Conservation (phyloP, 2,329 filamentous ascomycete species). For the Pseudogymnoascus sp. region DNA sequence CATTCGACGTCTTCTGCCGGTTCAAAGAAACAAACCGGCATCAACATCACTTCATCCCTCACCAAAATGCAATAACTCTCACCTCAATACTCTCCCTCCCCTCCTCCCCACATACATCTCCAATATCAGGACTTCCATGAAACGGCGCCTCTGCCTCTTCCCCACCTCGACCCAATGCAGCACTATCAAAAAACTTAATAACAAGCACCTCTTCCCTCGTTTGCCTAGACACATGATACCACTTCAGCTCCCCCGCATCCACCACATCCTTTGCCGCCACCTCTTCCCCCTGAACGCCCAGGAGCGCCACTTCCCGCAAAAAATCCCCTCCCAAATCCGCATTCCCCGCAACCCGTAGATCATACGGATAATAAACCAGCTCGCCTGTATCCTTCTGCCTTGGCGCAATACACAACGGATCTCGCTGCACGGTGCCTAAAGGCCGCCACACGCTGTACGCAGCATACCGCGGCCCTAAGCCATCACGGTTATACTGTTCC, state of each 20-base stretch:
- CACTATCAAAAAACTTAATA: slow-evolving; percentile 10
- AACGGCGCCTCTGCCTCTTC: neutral
- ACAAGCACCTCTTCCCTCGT: slow-evolving; percentile 4
- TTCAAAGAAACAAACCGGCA: neutral
- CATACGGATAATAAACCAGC: neutral
- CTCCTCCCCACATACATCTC: neutral
- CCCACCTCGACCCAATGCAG: neutral
- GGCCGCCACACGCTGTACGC: neutral
- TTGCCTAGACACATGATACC: slow-evolving; percentile 5
- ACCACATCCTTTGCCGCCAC: neutral
- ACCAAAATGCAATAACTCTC: slow-evolving; percentile 10
- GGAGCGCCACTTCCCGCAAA: neutral
- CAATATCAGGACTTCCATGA: slow-evolving; percentile 5
- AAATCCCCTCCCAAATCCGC: slow-evolving; percentile 4
- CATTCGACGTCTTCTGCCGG: no score
- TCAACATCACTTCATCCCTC: neutral
- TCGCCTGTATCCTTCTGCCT: neutral
- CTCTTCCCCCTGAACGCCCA: neutral
- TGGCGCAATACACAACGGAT: neutral
- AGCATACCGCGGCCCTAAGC: neutral
- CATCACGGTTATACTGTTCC: neutral
- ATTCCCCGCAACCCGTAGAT: neutral
- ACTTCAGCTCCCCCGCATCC: neutral
- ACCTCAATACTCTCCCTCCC: slow-evolving; percentile 9
- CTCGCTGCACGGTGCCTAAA: neutral